Evolutionary conservation across 805 yeast species (phyloP), one percentile per base, ranked within the genome.

Genomic region (Saturnispora mendoncae): DNA sequence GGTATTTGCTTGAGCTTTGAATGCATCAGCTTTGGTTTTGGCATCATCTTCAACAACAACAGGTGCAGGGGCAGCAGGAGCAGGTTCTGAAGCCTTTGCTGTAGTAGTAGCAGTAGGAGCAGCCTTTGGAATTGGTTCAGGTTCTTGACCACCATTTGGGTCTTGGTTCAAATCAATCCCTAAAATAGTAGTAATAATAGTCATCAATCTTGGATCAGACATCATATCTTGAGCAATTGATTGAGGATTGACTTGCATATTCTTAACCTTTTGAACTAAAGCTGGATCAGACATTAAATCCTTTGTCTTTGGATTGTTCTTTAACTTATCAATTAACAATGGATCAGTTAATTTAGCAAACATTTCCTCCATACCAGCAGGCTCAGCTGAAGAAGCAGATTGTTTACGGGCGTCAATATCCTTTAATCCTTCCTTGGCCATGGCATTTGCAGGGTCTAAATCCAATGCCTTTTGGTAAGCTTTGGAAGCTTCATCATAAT

Each of bases 271-370:
- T 38, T 72, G 72, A 20, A 87, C 84, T 55, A 92, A 72, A 39
- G 71, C 69, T 9, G 97, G 95, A 60, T 92, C 97, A 48, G 82
- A 78, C 85, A 88, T 78, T 58, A 80, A 61, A 46, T 81, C 90
- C 25, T 84, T 77, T 19, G 97, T 86, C 67, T 84, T 82, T 47
- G 98, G 97, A 61, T 92, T 81, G 32, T 65, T 65, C 62, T 75
- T 76, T 61, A 92, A 76, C 51, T 82, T 85, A 51, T 76, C 72
- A 58, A 86, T 72, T 64, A 84, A 64, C 49, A 75, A 71, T 36
- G 95, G 95, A 64, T 86, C 94, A 10, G 50, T 47, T 13, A 47
- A 41, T 26, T 45, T 47, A 46, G 72, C 71, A 62, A 90, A 85
- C 55, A 87, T 74, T 52, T 76, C 69, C 34, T 81, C 83, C 57